Evolutionary conservation across 495 filamentous ascomycete genomes (phyloP), one percentile per base, ranked within the genome.

Genomic region (Aspergillus nanangensis): DNA sequence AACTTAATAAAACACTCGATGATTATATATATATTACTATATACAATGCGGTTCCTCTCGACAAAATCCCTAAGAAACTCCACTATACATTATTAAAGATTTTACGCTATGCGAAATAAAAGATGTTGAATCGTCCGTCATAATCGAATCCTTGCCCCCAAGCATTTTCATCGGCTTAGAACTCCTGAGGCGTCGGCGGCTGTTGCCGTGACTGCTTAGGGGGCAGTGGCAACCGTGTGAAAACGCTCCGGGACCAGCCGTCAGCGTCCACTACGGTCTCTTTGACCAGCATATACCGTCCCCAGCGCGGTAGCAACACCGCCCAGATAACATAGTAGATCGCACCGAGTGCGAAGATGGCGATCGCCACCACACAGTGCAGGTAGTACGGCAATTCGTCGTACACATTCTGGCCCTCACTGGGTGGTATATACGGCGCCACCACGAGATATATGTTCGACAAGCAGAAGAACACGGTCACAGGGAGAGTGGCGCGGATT

Each of bases 361-460:
- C 79, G 21, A 83, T 59, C 0, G 81, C 80, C 3, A 74, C 70
- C 10, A 79, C 79, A 23, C 70, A 75, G 52, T 84, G 82, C 11
- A 83, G 77, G 22, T 77, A 82, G 50, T 84, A 84, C 57, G 80
- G 83, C 39, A 86, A 79, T 25, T 73, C 73, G 2, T 84, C 69
- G 44, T 80, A 76, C 3, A 82, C 81, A 18, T 66, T 78, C n/a
- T 74, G 66, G 3, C 76, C 81, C 0, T 62, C 74, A 9, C 67
- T 71, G 0, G 82, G 82, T 4, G 82, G 81, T 31, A 80, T 79
- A 70, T 82, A 87, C 4, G 82, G 82, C 49, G 81, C 81, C 15
- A 81, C 62, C 5, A 83, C 62, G 35, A 82, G 61, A 57, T 81
- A 85, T 2, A 81, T 35, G 23, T 83, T 75, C 3, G 80, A 70